A percentile compares a stretch with the other conserved stretches of the same genome.
Evolutionary conservation across 106 monocot species (phyloP).

Genomic region (Dioscorea dumetorum): DNA sequence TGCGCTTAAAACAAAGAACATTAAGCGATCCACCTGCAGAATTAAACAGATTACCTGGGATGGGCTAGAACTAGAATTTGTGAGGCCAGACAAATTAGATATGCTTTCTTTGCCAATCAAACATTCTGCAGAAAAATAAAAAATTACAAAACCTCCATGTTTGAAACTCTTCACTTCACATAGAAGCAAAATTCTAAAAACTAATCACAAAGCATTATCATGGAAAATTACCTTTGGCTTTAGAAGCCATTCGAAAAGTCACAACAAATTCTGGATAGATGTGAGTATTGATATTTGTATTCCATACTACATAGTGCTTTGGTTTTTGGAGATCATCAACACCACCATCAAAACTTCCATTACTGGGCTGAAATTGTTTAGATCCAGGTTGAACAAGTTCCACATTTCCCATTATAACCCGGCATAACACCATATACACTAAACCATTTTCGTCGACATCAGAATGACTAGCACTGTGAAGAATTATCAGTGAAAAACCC

Average conservation of each 20-base stretch:
- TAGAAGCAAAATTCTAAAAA: background rate
- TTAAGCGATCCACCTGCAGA: too few relatives aligned
- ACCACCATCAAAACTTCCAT: conserved; percentile 54
- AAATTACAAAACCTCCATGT: conserved; percentile 2
- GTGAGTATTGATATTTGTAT: conserved; percentile 32
- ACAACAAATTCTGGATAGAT: conserved; percentile 68
- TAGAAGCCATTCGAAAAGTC: conserved; percentile 29
- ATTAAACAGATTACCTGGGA: conserved; percentile 17
- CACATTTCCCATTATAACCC: conserved; percentile 65
- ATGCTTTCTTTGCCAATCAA: conserved; percentile 39
- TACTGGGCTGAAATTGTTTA: conserved; percentile 55
- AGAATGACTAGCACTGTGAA: conserved; percentile 41
- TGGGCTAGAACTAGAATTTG: conserved; percentile 30
- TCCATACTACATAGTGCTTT: conserved; percentile 62
- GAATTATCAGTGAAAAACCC: conserved; percentile 2
- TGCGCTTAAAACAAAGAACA: background rate
- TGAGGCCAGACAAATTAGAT: conserved; percentile 36
- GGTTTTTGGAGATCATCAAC: conserved; percentile 62
- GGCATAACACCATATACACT: conserved; percentile 58
- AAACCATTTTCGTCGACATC: conserved; percentile 60
- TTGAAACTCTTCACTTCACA: too few relatives aligned
- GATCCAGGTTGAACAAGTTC: conserved; percentile 47
- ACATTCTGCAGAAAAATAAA: conserved; percentile 38
- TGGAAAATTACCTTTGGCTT: conserved; percentile 46
- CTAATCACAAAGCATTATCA: background rate